Evolutionary conservation across 2,329 filamentous ascomycete genomes (phyloP).

Genomic region (Penicillium digitatum): DNA sequence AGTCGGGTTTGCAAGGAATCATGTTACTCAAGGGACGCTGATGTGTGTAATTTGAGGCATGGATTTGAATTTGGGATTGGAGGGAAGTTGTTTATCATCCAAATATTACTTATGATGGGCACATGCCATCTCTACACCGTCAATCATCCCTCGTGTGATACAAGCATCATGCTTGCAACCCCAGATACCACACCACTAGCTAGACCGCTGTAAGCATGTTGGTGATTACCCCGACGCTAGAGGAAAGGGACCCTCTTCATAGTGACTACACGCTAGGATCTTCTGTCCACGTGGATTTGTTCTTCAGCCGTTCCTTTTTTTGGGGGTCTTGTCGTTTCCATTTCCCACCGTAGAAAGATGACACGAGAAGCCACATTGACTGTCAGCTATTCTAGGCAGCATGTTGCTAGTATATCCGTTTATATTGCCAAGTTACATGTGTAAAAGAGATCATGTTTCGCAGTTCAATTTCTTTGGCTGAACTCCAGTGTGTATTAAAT

Average conservation of each 20-base stretch:
- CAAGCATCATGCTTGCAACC: constrained; percentile 17
- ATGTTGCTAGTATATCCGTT: neutral
- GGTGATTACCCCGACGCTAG: neutral
- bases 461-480: neutral
- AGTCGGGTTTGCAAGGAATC: constrained; percentile 9
- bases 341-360: neutral
- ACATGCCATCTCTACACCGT: constrained; percentile 6
- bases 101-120: neutral
- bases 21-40: constrained; percentile 1
- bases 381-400: neutral
- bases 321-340: neutral
- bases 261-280: neutral
- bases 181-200: neutral
- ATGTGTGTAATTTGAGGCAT: constrained; percentile 1
- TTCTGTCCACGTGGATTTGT: constrained; percentile 1
- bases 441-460: neutral
- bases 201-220: neutral
- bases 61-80: constrained; percentile 1
- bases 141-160: constrained; percentile 8
- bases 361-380: neutral
- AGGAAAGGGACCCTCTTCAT: neutral
- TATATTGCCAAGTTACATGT: neutral
- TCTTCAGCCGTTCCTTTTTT: neutral
- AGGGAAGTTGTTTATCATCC: neutral
- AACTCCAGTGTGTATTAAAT: constrained; percentile 4